Percentiles rank a stretch among this genome's conserved stretches.
phyloP scores from a whole-genome alignment of 257 asterid species.

The Gentiana dahurica region DNA sequence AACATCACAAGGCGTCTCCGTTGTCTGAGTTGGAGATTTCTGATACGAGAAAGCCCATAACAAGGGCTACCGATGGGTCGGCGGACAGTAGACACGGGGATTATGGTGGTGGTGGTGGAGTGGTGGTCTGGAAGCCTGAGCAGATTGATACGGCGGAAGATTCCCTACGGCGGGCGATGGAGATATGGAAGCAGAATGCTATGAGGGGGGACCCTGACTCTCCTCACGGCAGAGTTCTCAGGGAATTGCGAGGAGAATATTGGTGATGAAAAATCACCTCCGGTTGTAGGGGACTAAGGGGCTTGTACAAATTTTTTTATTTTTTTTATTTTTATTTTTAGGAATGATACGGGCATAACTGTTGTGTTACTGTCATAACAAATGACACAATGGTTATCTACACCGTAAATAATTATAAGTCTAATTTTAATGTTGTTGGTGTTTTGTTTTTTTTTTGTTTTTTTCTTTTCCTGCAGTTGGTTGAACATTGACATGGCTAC shows the following conservation, averaged over 20 bases:
- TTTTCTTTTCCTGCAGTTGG: too few relatives aligned
- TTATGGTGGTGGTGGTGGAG: slow-evolving; percentile 17
- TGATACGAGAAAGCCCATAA: slow-evolving; percentile 61
- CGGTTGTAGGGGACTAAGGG: too few relatives aligned
- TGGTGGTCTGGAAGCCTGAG: slow-evolving; percentile 52
- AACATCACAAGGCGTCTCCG: slow-evolving; percentile 66
- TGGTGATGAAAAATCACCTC: slow-evolving; percentile 26
- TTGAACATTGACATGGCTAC: too few relatives aligned
- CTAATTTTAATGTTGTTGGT: too few relatives aligned
- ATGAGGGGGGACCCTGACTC: slow-evolving; percentile 77
- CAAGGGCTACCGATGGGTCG: slow-evolving; percentile 43
- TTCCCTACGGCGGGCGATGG: slow-evolving; percentile 45
- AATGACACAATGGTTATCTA: too few relatives aligned
- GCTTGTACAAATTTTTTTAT: too few relatives aligned
- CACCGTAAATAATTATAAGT: too few relatives aligned
- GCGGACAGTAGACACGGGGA: slow-evolving; percentile 14
- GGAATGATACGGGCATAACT: too few relatives aligned
- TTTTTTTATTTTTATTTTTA: too few relatives aligned
- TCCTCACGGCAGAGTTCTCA: slow-evolving; percentile 71
- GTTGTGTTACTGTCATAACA: too few relatives aligned
- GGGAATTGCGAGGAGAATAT: slow-evolving; percentile 56
- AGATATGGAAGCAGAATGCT: slow-evolving; percentile 43
- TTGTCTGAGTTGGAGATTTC: slow-evolving; percentile 51
- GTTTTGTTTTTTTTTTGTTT: too few relatives aligned
- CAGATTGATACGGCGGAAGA: slow-evolving; percentile 81